Percentiles rank a stretch among this genome's conserved stretches.
Conservation (phyloP, 2,329 filamentous ascomycete genomes). For the Aureobasidium sp. region DNA sequence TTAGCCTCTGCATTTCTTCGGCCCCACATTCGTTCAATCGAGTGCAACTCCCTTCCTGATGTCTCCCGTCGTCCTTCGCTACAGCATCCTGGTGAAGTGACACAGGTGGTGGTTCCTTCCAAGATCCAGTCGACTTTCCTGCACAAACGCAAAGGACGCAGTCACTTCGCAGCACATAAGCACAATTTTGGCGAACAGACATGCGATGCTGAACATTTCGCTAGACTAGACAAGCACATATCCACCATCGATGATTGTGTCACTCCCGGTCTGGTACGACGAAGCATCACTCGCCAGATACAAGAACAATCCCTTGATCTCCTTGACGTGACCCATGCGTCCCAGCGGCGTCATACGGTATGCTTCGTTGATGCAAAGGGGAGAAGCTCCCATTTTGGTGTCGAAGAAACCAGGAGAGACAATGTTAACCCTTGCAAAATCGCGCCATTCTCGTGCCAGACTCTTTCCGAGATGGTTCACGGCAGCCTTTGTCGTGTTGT, state of each 20-base stretch:
- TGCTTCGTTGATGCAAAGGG: constrained; percentile 40
- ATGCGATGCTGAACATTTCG: too few relatives aligned
- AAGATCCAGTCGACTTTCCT: too few relatives aligned
- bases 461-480: constrained; percentile 52
- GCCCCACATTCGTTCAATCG: too few relatives aligned
- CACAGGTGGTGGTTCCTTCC: too few relatives aligned
- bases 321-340: constrained; percentile 31
- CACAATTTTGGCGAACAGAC: too few relatives aligned
- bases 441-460: constrained; percentile 50
- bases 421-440: constrained; percentile 52
- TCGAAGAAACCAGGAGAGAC: constrained; percentile 51
- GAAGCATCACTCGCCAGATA: constrained; percentile 30
- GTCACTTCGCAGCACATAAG: too few relatives aligned
- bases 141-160: too few relatives aligned
- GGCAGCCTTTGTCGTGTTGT: constrained; percentile 51
- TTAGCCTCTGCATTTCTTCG: background rate
- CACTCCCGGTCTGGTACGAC: constrained; percentile 28
- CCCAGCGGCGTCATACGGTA: constrained; percentile 45
- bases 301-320: constrained; percentile 30
- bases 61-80: too few relatives aligned
- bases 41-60: too few relatives aligned
- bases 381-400: constrained; percentile 48
- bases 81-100: too few relatives aligned
- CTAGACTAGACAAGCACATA: constrained; percentile 28
- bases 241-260: constrained; percentile 30